Percentiles rank a stretch among this genome's conserved stretches.
Evolutionary conservation across 106 monocot genomes (phyloP).

Genomic region (Vanilla planifolia): DNA sequence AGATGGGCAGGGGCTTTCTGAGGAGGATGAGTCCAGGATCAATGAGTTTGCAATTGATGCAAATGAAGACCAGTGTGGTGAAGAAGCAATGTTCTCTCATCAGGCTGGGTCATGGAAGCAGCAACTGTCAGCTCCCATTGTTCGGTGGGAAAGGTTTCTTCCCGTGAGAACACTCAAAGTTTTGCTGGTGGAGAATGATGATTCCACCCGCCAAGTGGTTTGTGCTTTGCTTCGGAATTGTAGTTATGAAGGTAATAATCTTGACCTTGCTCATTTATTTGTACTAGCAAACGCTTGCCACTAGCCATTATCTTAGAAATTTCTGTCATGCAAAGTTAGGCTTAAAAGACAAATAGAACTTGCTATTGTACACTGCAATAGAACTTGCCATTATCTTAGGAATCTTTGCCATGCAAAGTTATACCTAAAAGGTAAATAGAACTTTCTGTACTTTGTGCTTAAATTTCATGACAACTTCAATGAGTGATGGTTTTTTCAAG

Average conservation of each 20-base stretch:
- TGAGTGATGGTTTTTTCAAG: too few relatives aligned
- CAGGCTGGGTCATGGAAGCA: conserved; percentile 18
- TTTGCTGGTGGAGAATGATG: conserved; percentile 90
- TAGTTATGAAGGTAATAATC: conserved; percentile 77
- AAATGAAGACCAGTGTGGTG: conserved; percentile 9
- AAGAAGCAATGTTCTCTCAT: not conserved
- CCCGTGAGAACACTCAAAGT: conserved; percentile 75
- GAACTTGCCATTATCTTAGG: too few relatives aligned
- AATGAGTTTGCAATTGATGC: conserved; percentile 16
- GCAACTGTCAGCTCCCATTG: conserved; percentile 20
- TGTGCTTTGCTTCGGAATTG: conserved; percentile 90
- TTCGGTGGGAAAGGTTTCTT: conserved; percentile 88
- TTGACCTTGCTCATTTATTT: not conserved
- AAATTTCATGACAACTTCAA: too few relatives aligned
- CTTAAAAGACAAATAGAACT: too few relatives aligned
- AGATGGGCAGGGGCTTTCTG: conserved; percentile 27
- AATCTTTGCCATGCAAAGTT: too few relatives aligned
- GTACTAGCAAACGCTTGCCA: not conserved
- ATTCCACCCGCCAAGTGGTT: conserved; percentile 87
- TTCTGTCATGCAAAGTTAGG: too few relatives aligned
- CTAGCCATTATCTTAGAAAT: too few relatives aligned
- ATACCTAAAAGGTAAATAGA: too few relatives aligned
- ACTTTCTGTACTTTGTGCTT: too few relatives aligned
- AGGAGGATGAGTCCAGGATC: conserved; percentile 44
- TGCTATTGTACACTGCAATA: too few relatives aligned